Percentiles rank a stretch among this genome's conserved stretches.
phyloP scores from a whole-genome alignment of 768 basidiomycete genomes.

The Agaricus sinodeliciosus region DNA sequence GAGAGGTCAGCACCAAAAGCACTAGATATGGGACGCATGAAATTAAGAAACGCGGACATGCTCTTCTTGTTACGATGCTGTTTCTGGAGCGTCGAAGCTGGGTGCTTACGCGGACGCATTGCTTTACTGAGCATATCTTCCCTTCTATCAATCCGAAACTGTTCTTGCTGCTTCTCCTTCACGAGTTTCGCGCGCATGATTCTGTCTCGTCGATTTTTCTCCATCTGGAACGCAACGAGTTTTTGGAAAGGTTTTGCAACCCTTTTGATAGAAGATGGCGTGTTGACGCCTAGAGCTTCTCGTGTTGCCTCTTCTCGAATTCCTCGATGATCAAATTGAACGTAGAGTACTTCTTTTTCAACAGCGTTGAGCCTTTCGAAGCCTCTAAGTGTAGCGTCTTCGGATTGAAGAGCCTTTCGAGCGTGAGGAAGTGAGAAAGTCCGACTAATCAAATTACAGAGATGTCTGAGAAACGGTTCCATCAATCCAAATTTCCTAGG shows the following conservation, averaged over 20 bases:
- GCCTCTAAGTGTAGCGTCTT: slow-evolving; percentile 56
- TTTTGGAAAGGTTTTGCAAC: slow-evolving; percentile 59
- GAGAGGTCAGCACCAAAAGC: slow-evolving; percentile 68
- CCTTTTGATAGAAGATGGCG: slow-evolving; percentile 45
- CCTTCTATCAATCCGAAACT: slow-evolving; percentile 61
- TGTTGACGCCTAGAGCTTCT: slow-evolving; percentile 42
- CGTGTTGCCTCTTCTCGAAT: slow-evolving; percentile 73
- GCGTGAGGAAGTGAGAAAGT: slow-evolving; percentile 37
- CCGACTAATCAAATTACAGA: slow-evolving; percentile 59
- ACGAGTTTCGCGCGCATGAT: slow-evolving; percentile 60
- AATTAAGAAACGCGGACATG: slow-evolving; percentile 77
- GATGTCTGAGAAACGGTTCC: slow-evolving; percentile 38
- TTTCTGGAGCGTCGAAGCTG: slow-evolving; percentile 45
- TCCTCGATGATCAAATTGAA: slow-evolving; percentile 64
- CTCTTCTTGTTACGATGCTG: slow-evolving; percentile 85
- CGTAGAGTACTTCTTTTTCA: slow-evolving; percentile 54
- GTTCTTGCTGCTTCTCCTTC: slow-evolving; percentile 74
- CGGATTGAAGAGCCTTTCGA: slow-evolving; percentile 38
- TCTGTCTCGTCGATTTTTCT: slow-evolving; percentile 78
- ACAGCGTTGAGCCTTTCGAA: slow-evolving; percentile 73
- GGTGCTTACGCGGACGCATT: slow-evolving; percentile 54
- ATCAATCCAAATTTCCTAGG: neutral
- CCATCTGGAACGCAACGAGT: slow-evolving; percentile 59
- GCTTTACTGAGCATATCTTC: slow-evolving; percentile 72
- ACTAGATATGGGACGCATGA: slow-evolving; percentile 87